These are phyloP conservation scores for Hemileccinum rubropunctum DNA, from an alignment of 768 basidiomycete genomes.

Conservation along the genomic window DNA sequence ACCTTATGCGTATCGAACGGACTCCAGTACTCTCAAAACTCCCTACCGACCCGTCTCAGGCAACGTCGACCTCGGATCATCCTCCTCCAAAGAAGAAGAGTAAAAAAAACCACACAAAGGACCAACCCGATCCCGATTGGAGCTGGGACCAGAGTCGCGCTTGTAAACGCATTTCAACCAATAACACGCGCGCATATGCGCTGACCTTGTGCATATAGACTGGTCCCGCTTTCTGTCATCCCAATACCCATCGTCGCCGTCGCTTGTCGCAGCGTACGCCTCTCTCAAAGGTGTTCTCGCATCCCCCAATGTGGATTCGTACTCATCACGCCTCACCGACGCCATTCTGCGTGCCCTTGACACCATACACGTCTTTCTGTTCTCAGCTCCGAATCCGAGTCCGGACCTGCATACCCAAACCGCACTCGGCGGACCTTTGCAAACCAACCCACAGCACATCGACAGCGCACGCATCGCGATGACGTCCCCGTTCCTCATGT, in stretches of 20 bases:
- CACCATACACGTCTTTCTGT: conserved; percentile 18
- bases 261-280: conserved; percentile 20
- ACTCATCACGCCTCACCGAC: conserved; percentile 14
- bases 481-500: conserved; percentile 23
- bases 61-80: conserved; percentile 10
- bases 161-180: conserved; percentile 4
- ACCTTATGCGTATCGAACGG: background rate
- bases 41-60: conserved; percentile 12
- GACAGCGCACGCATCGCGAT: conserved; percentile 19
- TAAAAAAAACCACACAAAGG: conserved; percentile 20
- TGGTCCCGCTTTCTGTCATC: conserved; percentile 20
- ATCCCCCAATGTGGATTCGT: conserved; percentile 5
- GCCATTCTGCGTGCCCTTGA: conserved; percentile 21
- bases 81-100: conserved; percentile 26
- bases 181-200: background rate
- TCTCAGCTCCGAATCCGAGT: conserved; percentile 4
- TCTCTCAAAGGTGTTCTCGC: conserved; percentile 21
- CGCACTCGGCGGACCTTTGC: background rate
- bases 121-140: conserved; percentile 14
- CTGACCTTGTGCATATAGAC: conserved; percentile 9
- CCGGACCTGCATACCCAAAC: background rate
- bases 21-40: conserved; percentile 21
- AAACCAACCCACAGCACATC: conserved; percentile 8
- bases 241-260: conserved; percentile 21
- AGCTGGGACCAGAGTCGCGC: conserved; percentile 22